phyloP scores from a whole-genome alignment of 345 rosid genomes.

The Sonneratia alba region DNA sequence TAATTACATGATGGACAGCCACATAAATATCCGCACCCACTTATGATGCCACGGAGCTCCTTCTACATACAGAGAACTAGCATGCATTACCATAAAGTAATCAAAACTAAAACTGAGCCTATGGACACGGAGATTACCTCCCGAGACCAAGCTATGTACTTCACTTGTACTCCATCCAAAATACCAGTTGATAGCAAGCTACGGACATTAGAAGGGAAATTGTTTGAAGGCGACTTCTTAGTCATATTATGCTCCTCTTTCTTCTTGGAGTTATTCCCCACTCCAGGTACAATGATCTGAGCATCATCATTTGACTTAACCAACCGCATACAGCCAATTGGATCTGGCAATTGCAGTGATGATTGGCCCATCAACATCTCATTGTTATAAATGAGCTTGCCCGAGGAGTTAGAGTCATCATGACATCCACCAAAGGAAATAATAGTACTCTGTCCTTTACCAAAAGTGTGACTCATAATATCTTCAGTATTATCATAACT shows the following conservation, averaged over 20 bases:
- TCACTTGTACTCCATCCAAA: slow-evolving; percentile 91
- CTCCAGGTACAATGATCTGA: slow-evolving; percentile 30
- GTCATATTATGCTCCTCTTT: slow-evolving; percentile 48
- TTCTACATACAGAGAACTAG: slow-evolving; percentile 24
- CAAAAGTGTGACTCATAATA: slow-evolving; percentile 29
- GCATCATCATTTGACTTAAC: slow-evolving; percentile 25
- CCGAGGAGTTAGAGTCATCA: slow-evolving; percentile 33
- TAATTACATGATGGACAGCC: slow-evolving; percentile 74
- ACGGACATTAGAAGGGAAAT: slow-evolving; percentile 91
- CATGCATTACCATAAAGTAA: slow-evolving; percentile 15
- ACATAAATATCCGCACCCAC: slow-evolving; percentile 88
- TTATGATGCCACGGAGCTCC: slow-evolving; percentile 81
- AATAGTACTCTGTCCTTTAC: slow-evolving; percentile 49
- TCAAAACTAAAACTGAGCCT: slow-evolving; percentile 16
- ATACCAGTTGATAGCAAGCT: slow-evolving; percentile 91
- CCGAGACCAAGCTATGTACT: slow-evolving; percentile 69
- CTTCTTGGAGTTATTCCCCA: slow-evolving; percentile 41
- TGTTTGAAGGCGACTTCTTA: slow-evolving; percentile 73
- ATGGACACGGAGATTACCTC: slow-evolving; percentile 46
- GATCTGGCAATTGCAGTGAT: slow-evolving; percentile 36
- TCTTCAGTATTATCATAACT: slow-evolving; percentile 21
- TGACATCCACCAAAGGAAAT: slow-evolving; percentile 58
- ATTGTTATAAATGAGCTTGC: slow-evolving; percentile 30
- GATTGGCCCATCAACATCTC: slow-evolving; percentile 42
- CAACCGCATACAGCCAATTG: slow-evolving; percentile 28